Percentiles rank a stretch among this genome's conserved stretches.
Evolutionary conservation across 495 filamentous ascomycete genomes (phyloP).

Genomic region (Trichoderma virens): DNA sequence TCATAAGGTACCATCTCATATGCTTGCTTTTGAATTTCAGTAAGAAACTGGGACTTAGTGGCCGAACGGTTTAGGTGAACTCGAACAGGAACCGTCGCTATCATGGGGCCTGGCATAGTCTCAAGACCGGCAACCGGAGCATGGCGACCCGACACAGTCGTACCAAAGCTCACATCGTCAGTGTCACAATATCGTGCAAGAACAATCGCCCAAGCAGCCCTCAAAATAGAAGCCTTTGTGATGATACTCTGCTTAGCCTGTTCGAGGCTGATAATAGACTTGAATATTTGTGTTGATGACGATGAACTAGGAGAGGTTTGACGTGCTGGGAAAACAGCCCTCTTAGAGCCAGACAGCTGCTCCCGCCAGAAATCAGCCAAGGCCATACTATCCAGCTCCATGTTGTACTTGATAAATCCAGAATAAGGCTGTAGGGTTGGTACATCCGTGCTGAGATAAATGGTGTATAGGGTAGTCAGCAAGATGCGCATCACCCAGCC

Average conservation of each 20-base stretch:
- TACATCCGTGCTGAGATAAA: not conserved
- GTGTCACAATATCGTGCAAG: constrained; percentile 28
- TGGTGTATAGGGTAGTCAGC: not conserved
- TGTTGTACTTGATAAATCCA: constrained; percentile 8
- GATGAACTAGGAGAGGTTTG: not conserved
- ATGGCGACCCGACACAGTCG: constrained; percentile 40
- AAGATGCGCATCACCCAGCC: constrained; percentile 8
- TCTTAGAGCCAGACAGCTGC: not conserved
- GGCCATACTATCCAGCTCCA: not conserved
- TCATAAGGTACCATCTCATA: constrained; percentile 34
- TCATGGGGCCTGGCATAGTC: constrained; percentile 45
- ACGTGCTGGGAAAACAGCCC: constrained; percentile 2
- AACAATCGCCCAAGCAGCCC: constrained; percentile 37
- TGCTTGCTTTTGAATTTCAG: constrained; percentile 25
- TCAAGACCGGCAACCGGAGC: constrained; percentile 38
- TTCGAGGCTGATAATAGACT: not conserved
- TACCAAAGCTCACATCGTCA: constrained; percentile 40
- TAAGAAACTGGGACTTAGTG: constrained; percentile 15
- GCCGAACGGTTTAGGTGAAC: constrained; percentile 15
- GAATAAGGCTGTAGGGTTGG: not conserved
- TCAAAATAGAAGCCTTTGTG: constrained; percentile 36
- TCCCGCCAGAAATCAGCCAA: not conserved
- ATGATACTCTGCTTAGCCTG: constrained; percentile 19
- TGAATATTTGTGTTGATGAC: not conserved
- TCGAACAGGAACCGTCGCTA: constrained; percentile 52